Percentiles rank a stretch among this genome's conserved stretches.
Conservation (phyloP, 108 stramenopile species). For the Cylindrotheca fusiformis region DNA sequence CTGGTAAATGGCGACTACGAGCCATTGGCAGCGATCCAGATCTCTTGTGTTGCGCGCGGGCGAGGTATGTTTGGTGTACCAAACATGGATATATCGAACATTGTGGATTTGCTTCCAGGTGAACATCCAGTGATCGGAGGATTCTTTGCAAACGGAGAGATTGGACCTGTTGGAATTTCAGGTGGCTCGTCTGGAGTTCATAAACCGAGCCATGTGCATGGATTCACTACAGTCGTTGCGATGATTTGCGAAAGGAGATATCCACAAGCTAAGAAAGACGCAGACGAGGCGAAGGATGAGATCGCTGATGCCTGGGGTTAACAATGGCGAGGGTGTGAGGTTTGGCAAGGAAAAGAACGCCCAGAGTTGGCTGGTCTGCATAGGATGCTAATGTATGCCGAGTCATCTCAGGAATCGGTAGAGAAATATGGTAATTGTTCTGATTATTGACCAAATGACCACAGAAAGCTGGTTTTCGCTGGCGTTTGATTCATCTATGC, state of each 20-base stretch:
- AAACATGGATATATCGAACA: constrained; percentile 23
- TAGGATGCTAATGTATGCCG: no score
- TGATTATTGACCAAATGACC: neutral
- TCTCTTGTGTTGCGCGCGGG: constrained; percentile 33
- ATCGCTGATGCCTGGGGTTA: constrained; percentile 3
- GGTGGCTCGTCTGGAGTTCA: neutral
- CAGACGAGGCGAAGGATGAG: neutral
- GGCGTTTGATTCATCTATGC: neutral
- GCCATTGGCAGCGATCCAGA: constrained; percentile 25
- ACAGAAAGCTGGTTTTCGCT: neutral
- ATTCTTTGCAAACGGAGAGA: constrained; percentile 39
- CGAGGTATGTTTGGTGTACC: constrained; percentile 22
- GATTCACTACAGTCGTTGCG: constrained; percentile 27
- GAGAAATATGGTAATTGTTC: no score
- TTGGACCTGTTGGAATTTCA: constrained; percentile 27
- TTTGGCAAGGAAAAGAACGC: neutral
- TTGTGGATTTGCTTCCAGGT: neutral
- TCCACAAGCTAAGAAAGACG: neutral
- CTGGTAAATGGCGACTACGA: constrained; percentile 8
- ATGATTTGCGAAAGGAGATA: constrained; percentile 21
- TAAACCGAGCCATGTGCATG: constrained; percentile 22
- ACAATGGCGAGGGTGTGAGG: neutral
- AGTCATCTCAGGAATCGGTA: no score
- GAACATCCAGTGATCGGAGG: constrained; percentile 9
- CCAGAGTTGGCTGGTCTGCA: no score